A percentile compares a stretch with the other conserved stretches of the same genome.
Conservation (phyloP, 129 eudicot genomes). For the Smallanthus sonchifolius region DNA sequence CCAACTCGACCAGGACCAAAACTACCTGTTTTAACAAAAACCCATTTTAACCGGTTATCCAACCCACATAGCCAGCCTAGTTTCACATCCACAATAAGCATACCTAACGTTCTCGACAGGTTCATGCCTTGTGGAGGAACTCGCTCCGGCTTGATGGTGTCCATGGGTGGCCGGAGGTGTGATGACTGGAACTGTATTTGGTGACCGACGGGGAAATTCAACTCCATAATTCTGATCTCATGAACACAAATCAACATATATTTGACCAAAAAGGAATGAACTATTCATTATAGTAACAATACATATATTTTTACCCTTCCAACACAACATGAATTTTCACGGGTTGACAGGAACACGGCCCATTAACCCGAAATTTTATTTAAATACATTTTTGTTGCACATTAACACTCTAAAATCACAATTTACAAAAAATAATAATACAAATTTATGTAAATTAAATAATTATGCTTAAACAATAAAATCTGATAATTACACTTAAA, state of each 20-base stretch:
- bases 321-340: not conserved
- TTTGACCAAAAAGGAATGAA: not conserved
- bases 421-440: too few relatives aligned
- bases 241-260: conserved; percentile 1
- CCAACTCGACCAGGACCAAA: not conserved
- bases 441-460: too few relatives aligned
- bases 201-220: conserved; percentile 64
- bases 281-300: not conserved
- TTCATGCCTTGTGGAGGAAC: conserved; percentile 72
- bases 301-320: not conserved
- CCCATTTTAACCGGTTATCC: not conserved
- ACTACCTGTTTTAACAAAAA: not conserved
- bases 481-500: too few relatives aligned
- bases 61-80: not conserved
- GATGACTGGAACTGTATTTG: conserved; percentile 58
- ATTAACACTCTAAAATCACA: too few relatives aligned
- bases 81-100: not conserved
- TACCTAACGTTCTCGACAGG: conserved; percentile 63
- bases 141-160: conserved; percentile 46
- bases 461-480: too few relatives aligned
- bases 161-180: conserved; percentile 69
- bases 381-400: too few relatives aligned
- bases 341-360: too few relatives aligned
- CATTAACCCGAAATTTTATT: too few relatives aligned
- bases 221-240: conserved; percentile 67